Percentiles rank a stretch among this genome's conserved stretches.
Evolutionary conservation across 2,329 filamentous ascomycete genomes (phyloP).

Genomic region (Pezicula rhizophila): DNA sequence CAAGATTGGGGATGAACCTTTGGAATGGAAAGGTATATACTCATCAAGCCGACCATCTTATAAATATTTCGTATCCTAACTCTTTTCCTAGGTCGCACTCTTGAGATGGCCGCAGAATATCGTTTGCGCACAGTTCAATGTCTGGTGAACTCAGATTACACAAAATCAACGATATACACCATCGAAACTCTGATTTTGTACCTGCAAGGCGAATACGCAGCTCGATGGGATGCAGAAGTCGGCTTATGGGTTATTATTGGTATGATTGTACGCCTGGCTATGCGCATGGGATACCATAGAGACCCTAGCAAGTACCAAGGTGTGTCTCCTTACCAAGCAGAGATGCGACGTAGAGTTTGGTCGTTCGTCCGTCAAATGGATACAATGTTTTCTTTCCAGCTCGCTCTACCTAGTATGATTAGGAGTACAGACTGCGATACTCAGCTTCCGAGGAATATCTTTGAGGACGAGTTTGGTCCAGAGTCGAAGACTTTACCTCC

Average conservation of each 20-base stretch:
- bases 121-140: slow-evolving; percentile 72
- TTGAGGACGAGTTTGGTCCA: slow-evolving; percentile 73
- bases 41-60: slow-evolving; percentile 11
- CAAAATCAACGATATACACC: slow-evolving; percentile 65
- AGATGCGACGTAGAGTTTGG: slow-evolving; percentile 68
- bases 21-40: slow-evolving; percentile 64
- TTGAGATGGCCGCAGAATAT: slow-evolving; percentile 58
- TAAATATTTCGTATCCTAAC: slow-evolving; percentile 34
- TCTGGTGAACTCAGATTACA: slow-evolving; percentile 70
- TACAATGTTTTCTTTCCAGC: slow-evolving; percentile 70
- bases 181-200: slow-evolving; percentile 76
- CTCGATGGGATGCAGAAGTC: slow-evolving; percentile 65
- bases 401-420: slow-evolving; percentile 58
- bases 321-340: slow-evolving; percentile 69
- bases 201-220: slow-evolving; percentile 68
- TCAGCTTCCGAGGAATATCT: slow-evolving; percentile 68
- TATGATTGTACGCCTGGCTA: slow-evolving; percentile 47
- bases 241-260: slow-evolving; percentile 43
- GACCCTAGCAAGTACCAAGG: slow-evolving; percentile 69
- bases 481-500: slow-evolving; percentile 62
- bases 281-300: slow-evolving; percentile 59
- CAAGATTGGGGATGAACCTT: slow-evolving; percentile 72
- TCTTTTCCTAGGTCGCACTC: slow-evolving; percentile 30
- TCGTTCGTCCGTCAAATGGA: slow-evolving; percentile 68
- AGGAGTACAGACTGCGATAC: slow-evolving; percentile 71